A percentile compares a stretch with the other conserved stretches of the same genome.
Conservation (phyloP, 2,329 filamentous ascomycete genomes). For the Rutstroemia sp. region DNA sequence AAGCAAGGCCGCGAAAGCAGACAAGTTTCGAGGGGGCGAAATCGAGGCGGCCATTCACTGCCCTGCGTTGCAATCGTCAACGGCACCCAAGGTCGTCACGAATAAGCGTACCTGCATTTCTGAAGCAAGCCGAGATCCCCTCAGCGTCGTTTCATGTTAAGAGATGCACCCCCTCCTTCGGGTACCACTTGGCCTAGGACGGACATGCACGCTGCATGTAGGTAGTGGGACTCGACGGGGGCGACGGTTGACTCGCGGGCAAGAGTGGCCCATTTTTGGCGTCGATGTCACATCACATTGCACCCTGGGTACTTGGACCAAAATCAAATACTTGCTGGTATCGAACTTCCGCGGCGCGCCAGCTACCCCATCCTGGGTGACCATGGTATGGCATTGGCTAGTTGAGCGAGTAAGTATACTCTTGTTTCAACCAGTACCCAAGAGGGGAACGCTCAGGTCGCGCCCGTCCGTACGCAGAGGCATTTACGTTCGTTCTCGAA, state of each 20-base stretch:
- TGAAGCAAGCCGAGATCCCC: conserved; percentile 21
- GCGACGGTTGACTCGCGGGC: conserved; percentile 1
- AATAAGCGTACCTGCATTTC: conserved; percentile 2
- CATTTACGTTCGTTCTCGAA: conserved; percentile 3
- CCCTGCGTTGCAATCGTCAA: neutral
- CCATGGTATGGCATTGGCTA: neutral
- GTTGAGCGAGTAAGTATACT: conserved; percentile 1
- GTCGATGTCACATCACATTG: neutral
- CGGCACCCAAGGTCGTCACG: neutral
- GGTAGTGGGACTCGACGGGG: neutral
- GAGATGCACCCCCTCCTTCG: neutral
- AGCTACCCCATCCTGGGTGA: neutral
- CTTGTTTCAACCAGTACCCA: neutral
- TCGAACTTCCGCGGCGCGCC: neutral
- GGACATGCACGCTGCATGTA: neutral
- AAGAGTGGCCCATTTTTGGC: neutral
- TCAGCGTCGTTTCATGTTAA: conserved; percentile 23
- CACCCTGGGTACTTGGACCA: neutral
- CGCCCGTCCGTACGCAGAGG: neutral
- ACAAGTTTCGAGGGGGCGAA: neutral
- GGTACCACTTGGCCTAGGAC: neutral
- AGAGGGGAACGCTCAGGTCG: conserved; percentile 3
- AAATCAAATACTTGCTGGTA: neutral
- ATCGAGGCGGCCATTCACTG: neutral
- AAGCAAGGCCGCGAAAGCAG: conserved; percentile 1